Percentiles rank a stretch among this genome's conserved stretches.
Evolutionary conservation across 768 basidiomycete species (phyloP).

Genomic region (Boletus eberwhitei): DNA sequence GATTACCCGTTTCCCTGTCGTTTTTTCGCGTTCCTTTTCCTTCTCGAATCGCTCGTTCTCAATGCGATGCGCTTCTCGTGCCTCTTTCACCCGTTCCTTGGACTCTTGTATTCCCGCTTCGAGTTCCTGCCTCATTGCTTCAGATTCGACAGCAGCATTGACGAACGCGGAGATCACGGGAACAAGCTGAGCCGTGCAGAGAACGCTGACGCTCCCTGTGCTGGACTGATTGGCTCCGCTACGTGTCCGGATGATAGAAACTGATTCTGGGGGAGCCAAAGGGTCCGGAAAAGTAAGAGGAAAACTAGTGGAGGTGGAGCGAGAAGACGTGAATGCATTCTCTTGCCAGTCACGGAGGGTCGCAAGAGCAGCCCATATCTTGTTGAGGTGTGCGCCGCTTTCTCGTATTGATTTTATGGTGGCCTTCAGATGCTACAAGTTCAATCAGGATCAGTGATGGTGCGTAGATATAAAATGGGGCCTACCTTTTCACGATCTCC

Average conservation of each 20-base stretch:
- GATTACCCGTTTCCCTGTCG: slow-evolving; percentile 31
- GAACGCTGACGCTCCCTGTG: slow-evolving; percentile 32
- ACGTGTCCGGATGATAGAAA: slow-evolving; percentile 45
- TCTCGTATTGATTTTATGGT: slow-evolving; percentile 52
- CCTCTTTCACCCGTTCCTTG: slow-evolving; percentile 51
- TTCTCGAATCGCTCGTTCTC: slow-evolving; percentile 31
- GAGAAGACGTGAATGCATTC: slow-evolving; percentile 18
- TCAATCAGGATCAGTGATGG: background rate
- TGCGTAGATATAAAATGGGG: background rate
- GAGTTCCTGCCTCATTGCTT: slow-evolving; percentile 53
- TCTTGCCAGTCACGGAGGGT: slow-evolving; percentile 40
- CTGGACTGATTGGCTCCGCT: slow-evolving; percentile 34
- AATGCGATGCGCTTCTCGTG: slow-evolving; percentile 43
- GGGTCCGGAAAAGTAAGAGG: slow-evolving; percentile 53
- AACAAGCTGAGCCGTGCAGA: slow-evolving; percentile 57
- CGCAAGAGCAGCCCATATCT: slow-evolving; percentile 58
- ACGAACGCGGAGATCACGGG: slow-evolving; percentile 64
- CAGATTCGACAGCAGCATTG: slow-evolving; percentile 45
- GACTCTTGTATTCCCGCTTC: slow-evolving; percentile 54
- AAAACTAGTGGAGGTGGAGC: slow-evolving; percentile 7
- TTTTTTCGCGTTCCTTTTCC: slow-evolving; percentile 53
- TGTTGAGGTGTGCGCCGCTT: slow-evolving; percentile 54
- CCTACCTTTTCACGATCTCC: slow-evolving; percentile 37
- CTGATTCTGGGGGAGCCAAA: slow-evolving; percentile 46
- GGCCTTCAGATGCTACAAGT: slow-evolving; percentile 21